phyloP scores from a whole-genome alignment of 352 stramenopile species.

The Globisporangium cystogenes region DNA sequence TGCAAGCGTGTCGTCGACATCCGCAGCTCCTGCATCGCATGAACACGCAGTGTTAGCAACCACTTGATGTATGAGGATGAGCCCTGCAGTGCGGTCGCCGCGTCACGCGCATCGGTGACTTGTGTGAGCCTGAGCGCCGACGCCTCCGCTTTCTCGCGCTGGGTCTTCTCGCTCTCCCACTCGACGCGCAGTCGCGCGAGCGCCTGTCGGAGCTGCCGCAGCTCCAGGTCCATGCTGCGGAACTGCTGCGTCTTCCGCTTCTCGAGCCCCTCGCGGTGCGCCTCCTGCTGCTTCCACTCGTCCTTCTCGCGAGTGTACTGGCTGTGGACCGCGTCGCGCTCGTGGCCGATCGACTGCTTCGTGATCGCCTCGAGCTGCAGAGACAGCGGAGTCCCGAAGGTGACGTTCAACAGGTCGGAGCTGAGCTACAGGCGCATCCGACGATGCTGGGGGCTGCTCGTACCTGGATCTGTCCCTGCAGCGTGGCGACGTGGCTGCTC shows the following conservation, averaged over 20 bases:
- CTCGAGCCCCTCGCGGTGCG: conserved; percentile 14
- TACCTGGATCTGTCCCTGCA: conserved; percentile 51
- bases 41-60: not conserved
- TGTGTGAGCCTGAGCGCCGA: conserved; percentile 24
- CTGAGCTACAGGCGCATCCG: too few relatives aligned
- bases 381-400: not conserved
- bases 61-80: too few relatives aligned
- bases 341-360: conserved; percentile 31
- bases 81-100: not conserved
- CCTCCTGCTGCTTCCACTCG: conserved; percentile 36
- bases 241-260: conserved; percentile 38
- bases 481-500: conserved; percentile 27
- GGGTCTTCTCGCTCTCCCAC: conserved; percentile 36
- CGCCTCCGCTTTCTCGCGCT: conserved; percentile 36
- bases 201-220: conserved; percentile 36
- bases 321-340: conserved; percentile 36
- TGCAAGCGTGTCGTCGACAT: conserved; percentile 24
- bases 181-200: conserved; percentile 38
- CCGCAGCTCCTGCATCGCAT: conserved; percentile 28
- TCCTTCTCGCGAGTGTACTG: conserved; percentile 30
- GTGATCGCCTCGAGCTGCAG: conserved; percentile 42
- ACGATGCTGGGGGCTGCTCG: too few relatives aligned
- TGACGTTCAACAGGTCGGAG: not conserved
- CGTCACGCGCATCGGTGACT: conserved; percentile 25
- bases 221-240: conserved; percentile 43